phyloP scores from a whole-genome alignment of 2,329 filamentous ascomycete species.

The Epichloe sylvatica region DNA sequence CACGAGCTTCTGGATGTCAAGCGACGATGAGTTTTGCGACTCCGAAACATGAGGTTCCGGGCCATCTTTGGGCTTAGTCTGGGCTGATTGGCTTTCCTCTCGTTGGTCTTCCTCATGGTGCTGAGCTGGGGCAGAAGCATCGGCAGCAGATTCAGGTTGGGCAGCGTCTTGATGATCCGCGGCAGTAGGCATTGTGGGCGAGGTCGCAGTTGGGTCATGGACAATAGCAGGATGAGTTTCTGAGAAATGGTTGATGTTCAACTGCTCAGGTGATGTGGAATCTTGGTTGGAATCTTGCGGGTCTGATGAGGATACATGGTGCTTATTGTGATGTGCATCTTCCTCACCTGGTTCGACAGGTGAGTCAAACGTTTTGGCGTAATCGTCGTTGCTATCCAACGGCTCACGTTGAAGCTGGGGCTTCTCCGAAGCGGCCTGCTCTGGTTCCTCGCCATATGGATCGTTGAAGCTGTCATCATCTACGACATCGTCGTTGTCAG shows the following conservation, averaged over 20 bases:
- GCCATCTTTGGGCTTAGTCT: constrained; percentile 15
- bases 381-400: constrained; percentile 30
- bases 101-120: constrained; percentile 11
- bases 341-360: constrained; percentile 25
- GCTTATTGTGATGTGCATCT: constrained; percentile 21
- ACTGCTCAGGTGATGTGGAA: constrained; percentile 26
- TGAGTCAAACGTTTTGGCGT: constrained; percentile 38
- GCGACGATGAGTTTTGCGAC: constrained; percentile 17
- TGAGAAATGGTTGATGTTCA: constrained; percentile 18
- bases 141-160: constrained; percentile 8
- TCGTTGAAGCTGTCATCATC: constrained; percentile 36
- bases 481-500: constrained; percentile 24
- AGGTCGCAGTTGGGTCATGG: constrained; percentile 19
- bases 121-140: constrained; percentile 12
- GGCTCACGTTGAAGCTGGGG: constrained; percentile 18
- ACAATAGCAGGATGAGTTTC: constrained; percentile 17
- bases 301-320: constrained; percentile 30
- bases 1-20: constrained; percentile 27
- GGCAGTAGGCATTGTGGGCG: constrained; percentile 6
- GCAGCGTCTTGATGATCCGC: constrained; percentile 10
- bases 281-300: constrained; percentile 28
- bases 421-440: constrained; percentile 8
- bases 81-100: constrained; percentile 7
- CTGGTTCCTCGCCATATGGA: constrained; percentile 29
- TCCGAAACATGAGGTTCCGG: constrained; percentile 16